These are phyloP conservation scores for Metarhizium brunneum DNA, from an alignment of 2,329 filamentous ascomycete species.

Conservation along the genomic window DNA sequence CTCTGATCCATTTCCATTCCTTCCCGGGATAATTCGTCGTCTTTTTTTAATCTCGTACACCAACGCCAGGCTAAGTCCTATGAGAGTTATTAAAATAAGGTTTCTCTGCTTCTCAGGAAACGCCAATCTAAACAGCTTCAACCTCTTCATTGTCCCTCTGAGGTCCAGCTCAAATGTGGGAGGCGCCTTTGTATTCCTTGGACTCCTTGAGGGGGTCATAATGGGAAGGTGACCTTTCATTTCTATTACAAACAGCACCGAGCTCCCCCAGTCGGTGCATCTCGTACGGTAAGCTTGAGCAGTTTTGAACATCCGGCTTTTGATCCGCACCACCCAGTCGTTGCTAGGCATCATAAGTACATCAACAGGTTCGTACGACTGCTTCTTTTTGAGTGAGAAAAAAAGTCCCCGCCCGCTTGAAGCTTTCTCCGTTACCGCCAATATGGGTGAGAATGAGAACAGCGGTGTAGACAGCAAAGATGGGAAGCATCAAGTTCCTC, in stretches of 20 bases:
- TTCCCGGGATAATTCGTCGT: too few species aligned
- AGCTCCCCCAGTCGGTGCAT: background rate
- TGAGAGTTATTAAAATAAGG: too few species aligned
- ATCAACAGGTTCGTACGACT: slow-evolving; percentile 8
- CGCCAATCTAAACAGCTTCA: background rate
- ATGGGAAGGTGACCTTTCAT: too few species aligned
- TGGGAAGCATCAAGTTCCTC: slow-evolving; percentile 16
- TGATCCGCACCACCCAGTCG: background rate
- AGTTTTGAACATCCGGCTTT: background rate
- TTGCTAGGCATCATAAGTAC: slow-evolving; percentile 1
- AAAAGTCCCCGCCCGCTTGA: slow-evolving; percentile 1
- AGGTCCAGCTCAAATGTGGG: background rate
- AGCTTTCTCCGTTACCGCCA: slow-evolving; percentile 8
- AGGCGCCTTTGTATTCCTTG: slow-evolving; percentile 1
- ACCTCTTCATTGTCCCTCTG: background rate
- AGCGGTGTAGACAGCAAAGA: slow-evolving; percentile 23
- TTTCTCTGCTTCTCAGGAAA: too few species aligned
- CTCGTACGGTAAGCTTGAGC: background rate
- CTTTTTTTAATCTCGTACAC: too few species aligned
- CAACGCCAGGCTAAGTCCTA: too few species aligned
- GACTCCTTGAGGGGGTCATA: slow-evolving; percentile 3
- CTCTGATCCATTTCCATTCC: too few species aligned
- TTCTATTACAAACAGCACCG: too few species aligned
- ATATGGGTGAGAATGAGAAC: slow-evolving; percentile 25
- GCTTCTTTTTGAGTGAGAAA: slow-evolving; percentile 8